Base-by-base conservation (phyloP, 2,329 filamentous ascomycete genomes). In the Fusarium tjaetaba region DNA sequence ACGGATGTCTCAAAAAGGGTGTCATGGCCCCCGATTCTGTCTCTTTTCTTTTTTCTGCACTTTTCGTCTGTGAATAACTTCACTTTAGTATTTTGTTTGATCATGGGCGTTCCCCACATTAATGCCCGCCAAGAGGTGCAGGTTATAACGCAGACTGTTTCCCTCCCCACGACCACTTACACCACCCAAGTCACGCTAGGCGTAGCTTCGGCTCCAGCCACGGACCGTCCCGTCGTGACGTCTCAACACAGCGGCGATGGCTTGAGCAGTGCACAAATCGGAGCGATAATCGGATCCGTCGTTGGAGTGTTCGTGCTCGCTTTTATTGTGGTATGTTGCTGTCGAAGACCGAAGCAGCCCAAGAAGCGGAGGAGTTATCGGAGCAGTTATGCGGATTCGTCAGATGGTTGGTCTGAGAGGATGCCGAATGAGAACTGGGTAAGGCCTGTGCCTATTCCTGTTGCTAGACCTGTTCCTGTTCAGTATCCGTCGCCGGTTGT, bases 221-320 rank as follows among this genome's bases (percentile, higher is more conserved):
- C 67, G 38, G 63, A 67, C 60, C 51, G 61, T 61, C 42, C 72
- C 66, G 59, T 68, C 49, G 53, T 71, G 38, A 45, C 69, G 49
- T 43, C 67, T 22, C 65, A 72, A 18, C 76, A 72, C 24, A 68
- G 65, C 32, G 49, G 62, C 15, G 70, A 64, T 11, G 79, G 77
- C 14, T 78, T 85, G 7, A 81, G 79, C 1, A 75, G 80, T 32
- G 78, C 73, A n/a, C 78, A 85, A 55, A 79, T 86, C 36, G 84
- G 83, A 10, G 84, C 81, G 43, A 83, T 86, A 24, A 73, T 84
- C 4, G 84, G 84, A 34, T 80, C 80, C 39, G 68, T 85, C 4
- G 76, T 84, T 16, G 84, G 80, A 5, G 72, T 81, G n/a, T 79
- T 82, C n/a, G 55, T 82, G 30, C 66, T 84, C 28, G 57, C 80